Conservation (phyloP, 2,329 filamentous ascomycete species). For the Diaporthe aspalathi region DNA sequence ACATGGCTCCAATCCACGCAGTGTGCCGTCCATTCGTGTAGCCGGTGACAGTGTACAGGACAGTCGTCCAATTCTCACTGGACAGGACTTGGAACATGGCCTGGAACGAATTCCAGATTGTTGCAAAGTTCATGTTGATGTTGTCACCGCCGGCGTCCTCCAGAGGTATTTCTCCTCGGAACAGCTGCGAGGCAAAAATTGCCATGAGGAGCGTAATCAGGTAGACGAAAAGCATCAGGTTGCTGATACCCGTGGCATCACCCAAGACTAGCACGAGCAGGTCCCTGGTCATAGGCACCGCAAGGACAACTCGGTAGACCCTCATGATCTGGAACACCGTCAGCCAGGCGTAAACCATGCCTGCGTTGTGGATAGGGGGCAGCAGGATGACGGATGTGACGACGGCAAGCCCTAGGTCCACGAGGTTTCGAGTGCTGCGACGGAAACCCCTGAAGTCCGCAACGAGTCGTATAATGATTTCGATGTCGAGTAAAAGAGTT, state of each 20-base stretch:
- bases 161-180: slow-evolving; percentile 83
- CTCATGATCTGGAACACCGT: slow-evolving; percentile 93
- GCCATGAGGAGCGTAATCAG: slow-evolving; percentile 93
- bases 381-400: slow-evolving; percentile 88
- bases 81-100: slow-evolving; percentile 98
- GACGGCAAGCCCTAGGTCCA: slow-evolving; percentile 83
- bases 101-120: slow-evolving; percentile 94
- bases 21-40: slow-evolving; percentile 74
- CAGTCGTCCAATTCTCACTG: slow-evolving; percentile 93
- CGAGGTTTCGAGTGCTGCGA: slow-evolving; percentile 76
- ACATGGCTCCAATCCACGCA: slow-evolving; percentile 92
- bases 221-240: slow-evolving; percentile 96
- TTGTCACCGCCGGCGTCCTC: slow-evolving; percentile 70
- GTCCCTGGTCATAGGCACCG: slow-evolving; percentile 86
- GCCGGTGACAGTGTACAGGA: slow-evolving; percentile 84
- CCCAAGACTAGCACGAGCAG: slow-evolving; percentile 90
- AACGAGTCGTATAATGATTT: slow-evolving; percentile 83
- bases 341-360: slow-evolving; percentile 84
- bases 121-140: slow-evolving; percentile 81
- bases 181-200: slow-evolving; percentile 93
- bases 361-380: slow-evolving; percentile 79
- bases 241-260: slow-evolving; percentile 91
- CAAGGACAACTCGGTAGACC: slow-evolving; percentile 90
- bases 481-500: slow-evolving; percentile 81
- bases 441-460: slow-evolving; percentile 87